phyloP scores from a whole-genome alignment of 2,329 filamentous ascomycete species.

The Geosmithia putterillii region DNA sequence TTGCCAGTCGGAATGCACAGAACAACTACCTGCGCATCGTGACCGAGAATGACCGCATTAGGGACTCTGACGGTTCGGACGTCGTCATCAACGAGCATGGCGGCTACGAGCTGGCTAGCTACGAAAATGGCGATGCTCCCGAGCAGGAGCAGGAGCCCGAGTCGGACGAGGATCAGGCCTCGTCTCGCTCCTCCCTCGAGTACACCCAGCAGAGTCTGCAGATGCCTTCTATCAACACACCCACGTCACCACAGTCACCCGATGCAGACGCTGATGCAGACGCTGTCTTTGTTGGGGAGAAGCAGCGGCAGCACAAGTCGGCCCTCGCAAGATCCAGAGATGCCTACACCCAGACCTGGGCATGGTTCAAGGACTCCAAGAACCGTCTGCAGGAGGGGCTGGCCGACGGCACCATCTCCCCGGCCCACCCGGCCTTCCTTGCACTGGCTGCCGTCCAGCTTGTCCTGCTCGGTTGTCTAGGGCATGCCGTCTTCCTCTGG shows the following conservation, averaged over 20 bases:
- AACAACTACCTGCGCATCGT: background rate
- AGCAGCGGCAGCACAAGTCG: no score
- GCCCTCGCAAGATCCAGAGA: no score
- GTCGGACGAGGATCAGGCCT: conserved; percentile 22
- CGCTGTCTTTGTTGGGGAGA: no score
- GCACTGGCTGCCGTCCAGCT: background rate
- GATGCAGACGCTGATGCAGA: no score
- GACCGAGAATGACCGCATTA: background rate
- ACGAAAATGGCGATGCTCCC: background rate
- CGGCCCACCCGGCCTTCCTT: background rate
- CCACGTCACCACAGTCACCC: conserved; percentile 7
- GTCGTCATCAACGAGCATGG: background rate
- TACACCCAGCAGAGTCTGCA: conserved; percentile 36
- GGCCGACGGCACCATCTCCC: background rate
- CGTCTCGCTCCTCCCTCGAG: conserved; percentile 27
- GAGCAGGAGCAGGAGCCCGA: conserved; percentile 2
- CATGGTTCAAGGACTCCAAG: background rate
- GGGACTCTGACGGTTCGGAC: conserved; percentile 1
- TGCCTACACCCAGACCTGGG: background rate
- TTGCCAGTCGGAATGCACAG: background rate
- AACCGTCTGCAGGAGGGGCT: background rate
- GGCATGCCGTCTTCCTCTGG: background rate
- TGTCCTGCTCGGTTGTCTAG: background rate
- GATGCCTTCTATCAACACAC: conserved; percentile 26
- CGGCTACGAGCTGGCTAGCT: no score